Conservation (phyloP, 2,329 filamentous ascomycete species). For the Verticillium longisporum region DNA sequence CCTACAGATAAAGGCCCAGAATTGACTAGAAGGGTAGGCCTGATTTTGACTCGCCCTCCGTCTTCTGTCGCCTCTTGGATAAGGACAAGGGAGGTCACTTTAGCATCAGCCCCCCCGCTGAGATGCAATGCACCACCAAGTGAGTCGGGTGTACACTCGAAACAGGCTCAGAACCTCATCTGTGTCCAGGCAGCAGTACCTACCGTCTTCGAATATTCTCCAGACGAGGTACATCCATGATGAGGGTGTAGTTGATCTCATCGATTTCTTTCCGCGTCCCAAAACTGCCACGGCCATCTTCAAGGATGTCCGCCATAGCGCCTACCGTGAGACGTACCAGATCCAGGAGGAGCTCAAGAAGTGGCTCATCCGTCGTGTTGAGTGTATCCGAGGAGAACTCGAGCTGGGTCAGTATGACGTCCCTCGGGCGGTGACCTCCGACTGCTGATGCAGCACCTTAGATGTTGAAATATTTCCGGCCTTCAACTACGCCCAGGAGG, state of each 20-base stretch:
- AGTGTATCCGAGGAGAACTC: constrained; percentile 63
- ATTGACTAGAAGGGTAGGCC: constrained; percentile 42
- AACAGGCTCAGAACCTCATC: background rate
- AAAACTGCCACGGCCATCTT: constrained; percentile 48
- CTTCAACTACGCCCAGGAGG: constrained; percentile 61
- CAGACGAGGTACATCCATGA: constrained; percentile 75
- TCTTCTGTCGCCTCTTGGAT: constrained; percentile 70
- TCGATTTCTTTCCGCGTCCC: constrained; percentile 71
- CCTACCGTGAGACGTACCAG: constrained; percentile 44
- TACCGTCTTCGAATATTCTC: constrained; percentile 67
- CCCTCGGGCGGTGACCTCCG: too few species aligned
- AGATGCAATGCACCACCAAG: constrained; percentile 58
- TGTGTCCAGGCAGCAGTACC: constrained; percentile 54
- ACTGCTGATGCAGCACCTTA: constrained; percentile 11
- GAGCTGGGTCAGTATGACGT: constrained; percentile 40
- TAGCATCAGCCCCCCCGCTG: constrained; percentile 50
- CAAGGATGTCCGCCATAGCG: constrained; percentile 36
- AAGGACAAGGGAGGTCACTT: constrained; percentile 70
- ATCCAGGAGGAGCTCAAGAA: constrained; percentile 59
- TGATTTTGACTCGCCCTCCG: constrained; percentile 69
- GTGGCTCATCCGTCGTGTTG: constrained; percentile 64
- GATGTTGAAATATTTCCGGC: constrained; percentile 67
- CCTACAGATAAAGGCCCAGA: background rate
- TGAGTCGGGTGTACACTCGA: background rate
- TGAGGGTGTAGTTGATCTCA: constrained; percentile 64